Evolutionary conservation across 2,329 filamentous ascomycete genomes (phyloP), one percentile per base, ranked within the genome.

Genomic region (Fusarium setosum): DNA sequence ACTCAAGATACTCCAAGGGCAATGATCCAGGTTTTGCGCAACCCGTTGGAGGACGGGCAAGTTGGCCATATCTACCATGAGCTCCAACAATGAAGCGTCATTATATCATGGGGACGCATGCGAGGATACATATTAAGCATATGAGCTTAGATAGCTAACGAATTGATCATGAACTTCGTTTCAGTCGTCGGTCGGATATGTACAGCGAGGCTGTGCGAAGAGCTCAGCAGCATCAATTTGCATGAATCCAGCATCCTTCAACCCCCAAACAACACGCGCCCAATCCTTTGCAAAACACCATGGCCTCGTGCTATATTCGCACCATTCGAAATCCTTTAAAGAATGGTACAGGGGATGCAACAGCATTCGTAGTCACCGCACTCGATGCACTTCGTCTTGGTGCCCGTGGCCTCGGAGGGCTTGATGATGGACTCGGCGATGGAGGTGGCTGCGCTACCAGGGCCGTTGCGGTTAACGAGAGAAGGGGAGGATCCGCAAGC

Each of bases 331-430:
- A 5, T 18, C 41, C 37, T 29, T 77, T 72, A 86, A 79, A 86
- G 81, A 34, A 86, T 79, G 9, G 76, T 79, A 64, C 84, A 87
- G 20, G 82, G 83, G 59, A 87, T 84, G 71, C 84, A 87, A 73
- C 84, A 87, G 73, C 84, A 87, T 49, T 84, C 71, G 56, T 70
- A 73, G 67, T 73, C 71, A 37, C 71, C 71, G 37, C 71, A 73
- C 45, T 73, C 71, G 29, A 73, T 73, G 59, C 71, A 73, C 35
- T 67, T 69, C 13, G 70, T 73, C 62, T 71, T 73, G 26, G 70
- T 71, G 38, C 71, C 80, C 3, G 82, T 82, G 72, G 79, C 79
- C 45, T 79, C 80, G 20, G 77, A 79, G 8, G 82, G 81, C 76
- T 86, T 86, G 67, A 86, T 71, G 70, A 87, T 83, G 68, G 75